phyloP scores from a whole-genome alignment of 768 basidiomycete species.

The Termitomyces sp. region DNA sequence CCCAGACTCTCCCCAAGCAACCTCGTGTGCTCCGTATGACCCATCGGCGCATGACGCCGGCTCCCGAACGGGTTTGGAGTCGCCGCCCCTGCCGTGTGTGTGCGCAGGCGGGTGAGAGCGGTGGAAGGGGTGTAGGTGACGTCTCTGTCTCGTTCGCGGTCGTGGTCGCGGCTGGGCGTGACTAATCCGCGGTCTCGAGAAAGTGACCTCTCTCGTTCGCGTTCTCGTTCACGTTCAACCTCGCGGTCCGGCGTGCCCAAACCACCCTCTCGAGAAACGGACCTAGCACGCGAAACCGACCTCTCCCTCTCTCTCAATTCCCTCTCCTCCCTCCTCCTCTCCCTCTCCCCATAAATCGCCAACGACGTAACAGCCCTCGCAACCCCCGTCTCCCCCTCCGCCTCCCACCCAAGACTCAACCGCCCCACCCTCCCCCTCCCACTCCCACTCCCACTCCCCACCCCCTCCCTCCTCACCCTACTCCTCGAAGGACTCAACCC shows the following conservation, averaged over 20 bases:
- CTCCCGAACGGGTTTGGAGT: slow-evolving; percentile 28
- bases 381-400: neutral
- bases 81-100: neutral
- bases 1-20: slow-evolving; percentile 68
- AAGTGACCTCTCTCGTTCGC: slow-evolving; percentile 18
- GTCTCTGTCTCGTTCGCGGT: neutral
- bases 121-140: neutral
- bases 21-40: slow-evolving; percentile 56
- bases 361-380: slow-evolving; percentile 54
- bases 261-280: neutral
- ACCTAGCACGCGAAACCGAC: too few relatives aligned
- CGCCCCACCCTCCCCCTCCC: slow-evolving; percentile 9
- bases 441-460: slow-evolving; percentile 12
- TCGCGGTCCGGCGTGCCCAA: slow-evolving; percentile 13
- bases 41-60: slow-evolving; percentile 17
- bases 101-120: neutral
- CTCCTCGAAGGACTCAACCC: slow-evolving; percentile 50
- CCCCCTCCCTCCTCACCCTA: slow-evolving; percentile 1
- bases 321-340: neutral
- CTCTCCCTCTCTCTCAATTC: neutral
- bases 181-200: neutral
- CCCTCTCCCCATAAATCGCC: slow-evolving; percentile 41
- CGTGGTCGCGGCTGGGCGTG: slow-evolving; percentile 12
- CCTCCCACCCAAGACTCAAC: neutral
- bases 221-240: too few relatives aligned